These are phyloP conservation scores for Xylaria sp. DNA, from an alignment of 2,329 filamentous ascomycete genomes.

Conservation along the genomic window DNA sequence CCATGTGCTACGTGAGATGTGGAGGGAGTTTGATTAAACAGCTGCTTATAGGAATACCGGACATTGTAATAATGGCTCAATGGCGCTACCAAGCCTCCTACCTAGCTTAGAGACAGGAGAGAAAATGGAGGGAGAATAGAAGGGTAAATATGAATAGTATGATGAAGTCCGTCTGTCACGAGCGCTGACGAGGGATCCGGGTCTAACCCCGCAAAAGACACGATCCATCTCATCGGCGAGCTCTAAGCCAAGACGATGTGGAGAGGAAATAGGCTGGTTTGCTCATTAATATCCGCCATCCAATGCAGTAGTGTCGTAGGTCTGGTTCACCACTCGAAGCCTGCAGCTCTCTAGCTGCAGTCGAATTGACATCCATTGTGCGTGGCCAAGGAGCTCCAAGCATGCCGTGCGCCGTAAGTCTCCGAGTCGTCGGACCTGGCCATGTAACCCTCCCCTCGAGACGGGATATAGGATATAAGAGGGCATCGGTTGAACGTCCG, in stretches of 20 bases:
- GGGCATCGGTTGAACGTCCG: too few relatives aligned
- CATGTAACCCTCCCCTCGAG: background rate
- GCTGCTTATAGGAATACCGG: background rate
- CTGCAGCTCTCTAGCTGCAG: background rate
- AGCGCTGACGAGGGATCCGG: too few relatives aligned
- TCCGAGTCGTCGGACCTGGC: background rate
- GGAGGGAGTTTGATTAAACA: background rate
- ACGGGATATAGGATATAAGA: too few relatives aligned
- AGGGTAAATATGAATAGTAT: too few relatives aligned
- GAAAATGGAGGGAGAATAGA: too few relatives aligned
- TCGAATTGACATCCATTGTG: background rate
- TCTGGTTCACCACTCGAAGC: background rate
- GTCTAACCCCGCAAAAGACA: too few relatives aligned
- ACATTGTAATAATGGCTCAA: too few relatives aligned
- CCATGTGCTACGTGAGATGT: background rate
- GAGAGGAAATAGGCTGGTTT: constrained; percentile 1
- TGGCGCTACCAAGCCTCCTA: too few relatives aligned
- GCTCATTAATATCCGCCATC: background rate
- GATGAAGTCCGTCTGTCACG: too few relatives aligned
- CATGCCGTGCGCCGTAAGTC: background rate
- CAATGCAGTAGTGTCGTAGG: background rate
- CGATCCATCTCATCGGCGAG: background rate
- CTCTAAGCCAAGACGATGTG: background rate
- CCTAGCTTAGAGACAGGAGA: too few relatives aligned
- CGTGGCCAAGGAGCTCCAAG: background rate